Evolutionary conservation across 2,329 filamentous ascomycete genomes (phyloP).

Genomic region (Clonostachys solani): DNA sequence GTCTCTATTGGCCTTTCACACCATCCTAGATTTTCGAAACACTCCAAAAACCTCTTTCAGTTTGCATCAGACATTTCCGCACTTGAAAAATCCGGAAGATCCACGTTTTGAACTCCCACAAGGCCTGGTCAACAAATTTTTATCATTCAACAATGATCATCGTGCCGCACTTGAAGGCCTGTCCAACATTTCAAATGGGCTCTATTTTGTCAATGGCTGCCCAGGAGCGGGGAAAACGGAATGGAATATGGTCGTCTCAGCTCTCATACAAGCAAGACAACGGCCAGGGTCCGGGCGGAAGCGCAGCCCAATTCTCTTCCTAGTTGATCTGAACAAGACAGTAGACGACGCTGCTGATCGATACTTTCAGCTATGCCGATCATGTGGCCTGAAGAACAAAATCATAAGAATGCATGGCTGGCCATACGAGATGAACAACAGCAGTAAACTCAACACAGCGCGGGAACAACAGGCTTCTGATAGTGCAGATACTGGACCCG

Average conservation of each 20-base stretch:
- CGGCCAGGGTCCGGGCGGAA: slow-evolving; percentile 10
- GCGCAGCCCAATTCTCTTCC: slow-evolving; percentile 31
- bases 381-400: slow-evolving; percentile 22
- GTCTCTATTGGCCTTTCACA: slow-evolving; percentile 20
- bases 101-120: slow-evolving; percentile 11
- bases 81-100: slow-evolving; percentile 20
- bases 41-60: slow-evolving; percentile 11
- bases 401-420: slow-evolving; percentile 35
- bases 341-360: slow-evolving; percentile 38
- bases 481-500: not conserved
- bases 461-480: not conserved
- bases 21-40: slow-evolving; percentile 21
- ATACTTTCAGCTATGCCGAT: slow-evolving; percentile 28
- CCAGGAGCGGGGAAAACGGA: slow-evolving; percentile 43
- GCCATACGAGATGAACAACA: slow-evolving; percentile 27
- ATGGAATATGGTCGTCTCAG: slow-evolving; percentile 36
- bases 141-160: slow-evolving; percentile 31
- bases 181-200: slow-evolving; percentile 29
- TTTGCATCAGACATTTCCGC: slow-evolving; percentile 21
- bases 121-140: slow-evolving; percentile 18
- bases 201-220: slow-evolving; percentile 39
- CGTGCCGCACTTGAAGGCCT: slow-evolving; percentile 25
- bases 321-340: slow-evolving; percentile 42
- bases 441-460: slow-evolving; percentile 16
- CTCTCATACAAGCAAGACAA: slow-evolving; percentile 25